A percentile compares a stretch with the other conserved stretches of the same genome.
phyloP scores from a whole-genome alignment of 257 asterid genomes.

The Solanum neorickii region DNA sequence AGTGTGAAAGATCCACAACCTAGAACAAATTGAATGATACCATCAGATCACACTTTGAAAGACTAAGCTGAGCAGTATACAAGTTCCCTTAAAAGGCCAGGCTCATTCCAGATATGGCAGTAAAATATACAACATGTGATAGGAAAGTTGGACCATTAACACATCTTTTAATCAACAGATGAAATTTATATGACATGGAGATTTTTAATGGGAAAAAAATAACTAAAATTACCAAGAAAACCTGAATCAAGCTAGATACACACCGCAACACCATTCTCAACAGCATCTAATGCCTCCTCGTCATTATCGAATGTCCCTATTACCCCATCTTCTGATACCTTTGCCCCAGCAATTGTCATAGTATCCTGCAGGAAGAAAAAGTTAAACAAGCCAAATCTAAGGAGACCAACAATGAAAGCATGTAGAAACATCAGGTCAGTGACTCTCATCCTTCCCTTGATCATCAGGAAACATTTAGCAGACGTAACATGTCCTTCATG shows the following conservation, averaged over 20 bases:
- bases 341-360: constrained; percentile 14
- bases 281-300: constrained; percentile 63
- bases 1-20: constrained; percentile 86
- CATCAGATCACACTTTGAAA: background rate
- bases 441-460: background rate
- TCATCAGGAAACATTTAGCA: background rate
- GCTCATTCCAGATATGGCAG: background rate
- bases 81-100: background rate
- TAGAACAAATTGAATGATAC: constrained; percentile 6
- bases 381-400: background rate
- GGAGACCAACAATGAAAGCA: background rate
- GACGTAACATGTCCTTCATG: background rate
- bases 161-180: background rate
- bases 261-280: constrained; percentile 55
- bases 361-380: constrained; percentile 35
- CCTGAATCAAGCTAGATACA: constrained; percentile 10
- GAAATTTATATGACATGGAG: background rate
- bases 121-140: background rate
- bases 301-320: constrained; percentile 23
- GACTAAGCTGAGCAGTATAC: background rate
- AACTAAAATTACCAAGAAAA: background rate
- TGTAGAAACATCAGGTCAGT: background rate
- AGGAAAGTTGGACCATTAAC: background rate
- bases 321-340: constrained; percentile 17
- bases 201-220: background rate